Percentiles rank a stretch among this genome's conserved stretches.
These are phyloP conservation scores for Pholiota microspora DNA, from an alignment of 768 basidiomycete species.

Conservation along the genomic window DNA sequence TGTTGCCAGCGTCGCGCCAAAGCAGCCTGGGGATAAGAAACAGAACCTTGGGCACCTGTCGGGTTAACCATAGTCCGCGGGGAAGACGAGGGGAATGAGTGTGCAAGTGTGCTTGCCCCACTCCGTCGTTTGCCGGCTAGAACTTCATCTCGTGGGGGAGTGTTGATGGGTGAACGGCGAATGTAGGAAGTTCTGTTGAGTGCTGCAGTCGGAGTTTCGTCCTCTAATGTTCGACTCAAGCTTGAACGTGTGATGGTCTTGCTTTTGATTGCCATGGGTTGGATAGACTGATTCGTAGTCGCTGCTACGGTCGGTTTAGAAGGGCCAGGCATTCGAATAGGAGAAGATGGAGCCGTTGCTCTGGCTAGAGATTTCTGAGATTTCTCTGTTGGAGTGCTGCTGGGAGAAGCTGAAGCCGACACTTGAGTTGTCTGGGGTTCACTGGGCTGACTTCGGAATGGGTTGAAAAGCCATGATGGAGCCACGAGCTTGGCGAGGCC, in stretches of 20 bases:
- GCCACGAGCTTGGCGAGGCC: conserved; percentile 52
- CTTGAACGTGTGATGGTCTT: conserved; percentile 36
- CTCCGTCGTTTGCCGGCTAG: conserved; percentile 52
- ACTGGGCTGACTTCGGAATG: conserved; percentile 62
- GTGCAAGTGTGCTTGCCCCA: conserved; percentile 33
- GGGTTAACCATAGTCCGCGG: conserved; percentile 59
- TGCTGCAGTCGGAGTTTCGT: conserved; percentile 44
- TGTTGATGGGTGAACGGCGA: conserved; percentile 63
- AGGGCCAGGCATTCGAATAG: conserved; percentile 32
- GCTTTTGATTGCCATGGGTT: conserved; percentile 44
- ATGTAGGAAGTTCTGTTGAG: conserved; percentile 46
- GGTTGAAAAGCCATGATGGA: conserved; percentile 78
- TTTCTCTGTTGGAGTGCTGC: conserved; percentile 16
- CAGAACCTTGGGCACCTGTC: conserved; percentile 53
- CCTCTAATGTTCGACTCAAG: conserved; percentile 54
- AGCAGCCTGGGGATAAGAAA: conserved; percentile 63
- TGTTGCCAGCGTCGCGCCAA: conserved; percentile 93
- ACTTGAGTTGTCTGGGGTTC: conserved; percentile 62
- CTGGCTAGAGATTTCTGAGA: conserved; percentile 6
- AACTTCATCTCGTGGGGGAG: conserved; percentile 71
- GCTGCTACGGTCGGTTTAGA: conserved; percentile 34
- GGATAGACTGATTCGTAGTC: conserved; percentile 28
- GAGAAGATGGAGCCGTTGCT: conserved; percentile 21
- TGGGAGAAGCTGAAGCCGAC: conserved; percentile 43
- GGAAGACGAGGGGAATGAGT: conserved; percentile 46